phyloP scores from a whole-genome alignment of 2,329 filamentous ascomycete species.

The Cercospora brassicicola region DNA sequence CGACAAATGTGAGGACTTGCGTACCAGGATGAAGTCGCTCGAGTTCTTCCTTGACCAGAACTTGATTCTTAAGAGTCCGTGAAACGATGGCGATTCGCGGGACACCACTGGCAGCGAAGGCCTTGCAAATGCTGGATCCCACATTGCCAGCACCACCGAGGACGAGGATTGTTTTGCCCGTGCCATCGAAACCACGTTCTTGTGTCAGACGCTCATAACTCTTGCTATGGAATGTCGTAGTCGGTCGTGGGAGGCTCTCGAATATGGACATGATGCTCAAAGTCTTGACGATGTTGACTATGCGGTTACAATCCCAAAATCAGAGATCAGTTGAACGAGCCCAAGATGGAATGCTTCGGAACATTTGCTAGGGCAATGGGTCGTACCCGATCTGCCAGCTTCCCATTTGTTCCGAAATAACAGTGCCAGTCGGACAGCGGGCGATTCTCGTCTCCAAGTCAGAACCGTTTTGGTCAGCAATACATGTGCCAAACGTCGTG shows the following conservation, averaged over 20 bases:
- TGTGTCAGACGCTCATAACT: constrained; percentile 29
- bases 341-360: background rate
- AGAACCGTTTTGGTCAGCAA: too few species aligned
- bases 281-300: background rate
- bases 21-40: constrained; percentile 38
- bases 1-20: constrained; percentile 39
- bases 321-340: background rate
- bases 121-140: constrained; percentile 27
- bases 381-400: background rate
- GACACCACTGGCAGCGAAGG: constrained; percentile 31
- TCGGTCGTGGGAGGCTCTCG: constrained; percentile 22
- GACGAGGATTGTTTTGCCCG: constrained; percentile 32
- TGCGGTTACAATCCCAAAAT: background rate
- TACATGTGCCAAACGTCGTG: too few species aligned
- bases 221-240: constrained; percentile 28
- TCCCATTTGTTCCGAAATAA: background rate
- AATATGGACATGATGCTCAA: constrained; percentile 9
- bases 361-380: background rate
- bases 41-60: constrained; percentile 43
- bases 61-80: constrained; percentile 35
- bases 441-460: background rate
- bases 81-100: constrained; percentile 28
- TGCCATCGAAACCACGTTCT: constrained; percentile 26
- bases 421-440: background rate
- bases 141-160: constrained; percentile 32